Evolutionary conservation across 805 yeast genomes (phyloP).

Genomic region (Blastobotrys chiropterorum): DNA sequence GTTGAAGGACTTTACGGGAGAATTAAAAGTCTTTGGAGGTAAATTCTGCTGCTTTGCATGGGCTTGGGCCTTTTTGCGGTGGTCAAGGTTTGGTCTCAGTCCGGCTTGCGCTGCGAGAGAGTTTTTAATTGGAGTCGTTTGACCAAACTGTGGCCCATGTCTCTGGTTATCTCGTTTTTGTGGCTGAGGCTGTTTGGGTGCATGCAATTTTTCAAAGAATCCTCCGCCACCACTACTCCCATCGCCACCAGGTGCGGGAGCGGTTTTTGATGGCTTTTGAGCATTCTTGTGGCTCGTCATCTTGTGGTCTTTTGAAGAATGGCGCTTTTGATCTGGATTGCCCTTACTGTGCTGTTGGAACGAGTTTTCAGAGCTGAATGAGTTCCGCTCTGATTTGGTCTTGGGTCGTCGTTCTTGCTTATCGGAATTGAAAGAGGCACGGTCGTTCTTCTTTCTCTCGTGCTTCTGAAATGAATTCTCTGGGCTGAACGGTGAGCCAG

Average conservation of each 20-base stretch:
- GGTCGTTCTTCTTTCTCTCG: too few relatives aligned
- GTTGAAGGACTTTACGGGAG: conserved; percentile 13
- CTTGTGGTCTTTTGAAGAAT: too few relatives aligned
- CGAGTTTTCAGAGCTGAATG: too few relatives aligned
- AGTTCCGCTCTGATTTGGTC: background rate
- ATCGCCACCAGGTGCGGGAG: too few relatives aligned
- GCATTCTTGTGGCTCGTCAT: background rate
- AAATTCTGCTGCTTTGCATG: background rate
- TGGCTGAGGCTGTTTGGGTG: background rate
- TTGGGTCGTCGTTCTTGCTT: too few relatives aligned
- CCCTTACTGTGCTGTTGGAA: too few relatives aligned
- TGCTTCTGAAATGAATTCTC: background rate
- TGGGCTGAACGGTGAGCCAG: background rate
- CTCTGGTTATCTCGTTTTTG: background rate
- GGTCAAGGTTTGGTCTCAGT: background rate
- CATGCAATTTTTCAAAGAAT: background rate
- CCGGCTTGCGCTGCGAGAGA: background rate
- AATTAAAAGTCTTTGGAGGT: conserved; percentile 5
- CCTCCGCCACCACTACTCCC: background rate
- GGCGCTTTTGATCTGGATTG: too few relatives aligned
- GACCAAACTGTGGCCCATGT: background rate
- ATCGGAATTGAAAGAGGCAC: too few relatives aligned
- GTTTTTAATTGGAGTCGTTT: background rate
- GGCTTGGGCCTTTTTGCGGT: background rate
- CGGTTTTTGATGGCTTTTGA: background rate